Conservation (phyloP, 2,329 filamentous ascomycete species). For the Fusarium redolens region DNA sequence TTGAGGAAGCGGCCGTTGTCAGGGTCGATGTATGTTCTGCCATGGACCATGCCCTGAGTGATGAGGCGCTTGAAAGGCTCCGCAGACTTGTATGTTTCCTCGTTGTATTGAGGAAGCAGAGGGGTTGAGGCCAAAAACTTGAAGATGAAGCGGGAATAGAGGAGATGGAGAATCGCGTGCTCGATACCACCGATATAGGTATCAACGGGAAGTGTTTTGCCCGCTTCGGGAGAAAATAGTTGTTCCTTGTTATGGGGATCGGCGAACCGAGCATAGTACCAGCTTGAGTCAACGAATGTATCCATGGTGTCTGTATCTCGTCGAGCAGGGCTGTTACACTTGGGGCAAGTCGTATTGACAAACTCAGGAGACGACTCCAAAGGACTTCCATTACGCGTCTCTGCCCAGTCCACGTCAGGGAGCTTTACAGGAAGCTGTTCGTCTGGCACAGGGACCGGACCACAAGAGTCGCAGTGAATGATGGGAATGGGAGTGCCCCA, state of each 20-base stretch:
- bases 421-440: conserved; percentile 81
- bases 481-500: conserved; percentile 94
- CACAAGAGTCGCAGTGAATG: conserved; percentile 81
- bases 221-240: conserved; percentile 71
- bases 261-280: conserved; percentile 88
- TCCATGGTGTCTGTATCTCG: conserved; percentile 96
- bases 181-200: conserved; percentile 92
- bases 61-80: conserved; percentile 88
- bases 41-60: conserved; percentile 94
- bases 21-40: conserved; percentile 83
- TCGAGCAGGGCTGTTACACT: conserved; percentile 75
- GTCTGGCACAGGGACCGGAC: conserved; percentile 80
- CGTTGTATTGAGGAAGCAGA: conserved; percentile 56
- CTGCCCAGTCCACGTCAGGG: conserved; percentile 76
- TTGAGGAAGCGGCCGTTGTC: conserved; percentile 80
- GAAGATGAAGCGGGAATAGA: conserved; percentile 91
- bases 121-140: conserved; percentile 78
- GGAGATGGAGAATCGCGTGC: conserved; percentile 88
- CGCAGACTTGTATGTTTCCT: conserved; percentile 52
- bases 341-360: conserved; percentile 80
- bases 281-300: conserved; percentile 94
- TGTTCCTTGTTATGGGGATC: conserved; percentile 73
- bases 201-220: conserved; percentile 78
- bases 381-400: conserved; percentile 79
- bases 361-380: conserved; percentile 78